Evolutionary conservation across 768 basidiomycete genomes (phyloP), one percentile per base, ranked within the genome.

Genomic region (Boletellus sp.): DNA sequence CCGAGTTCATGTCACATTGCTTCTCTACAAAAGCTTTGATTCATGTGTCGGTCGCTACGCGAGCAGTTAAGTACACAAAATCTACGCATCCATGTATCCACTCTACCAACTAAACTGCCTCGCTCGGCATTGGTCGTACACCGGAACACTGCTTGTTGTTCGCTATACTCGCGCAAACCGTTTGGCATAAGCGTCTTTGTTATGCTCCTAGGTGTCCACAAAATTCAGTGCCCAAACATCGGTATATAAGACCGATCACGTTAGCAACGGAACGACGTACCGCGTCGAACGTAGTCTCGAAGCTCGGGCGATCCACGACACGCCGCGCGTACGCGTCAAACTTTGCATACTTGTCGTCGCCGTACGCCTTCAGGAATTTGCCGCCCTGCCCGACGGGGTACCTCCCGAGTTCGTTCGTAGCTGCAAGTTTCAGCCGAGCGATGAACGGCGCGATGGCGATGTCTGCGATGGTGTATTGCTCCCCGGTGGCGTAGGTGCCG

Each of bases 371-470:
- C 42, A 74, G 67, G 3, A 75, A 63, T 55, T 70, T 74, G 39
- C 58, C 65, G 0, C 81, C 81, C 31, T 76, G 70, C 9, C 78
- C 83, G 22, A 59, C 65, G 6, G 72, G 70, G 54, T 66, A 86
- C 19, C 64, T 69, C 1, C 83, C 83, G 19, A 81, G 26, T 28
- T 84, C 80, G 52, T 81, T 74, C 58, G 69, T 64, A 26, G 80
- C 54, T 26, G 62, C 42, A 1, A 79, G 50, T 23, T 76, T 72
- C 36, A 76, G 52, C 11, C 85, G 72, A n/a, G 74, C 81, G 13
- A 85, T 56, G 73, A 85, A 83, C 1, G 86, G 82, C 4, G 76
- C 68, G 22, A 85, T 60, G 0, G 81, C 78, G 6, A 79, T 76
- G 55, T 87, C 86, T 12, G 84, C 85, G 45, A 79, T 77, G n/a